phyloP scores from a whole-genome alignment of 331 rosid species.

The Acacia pycnantha region DNA sequence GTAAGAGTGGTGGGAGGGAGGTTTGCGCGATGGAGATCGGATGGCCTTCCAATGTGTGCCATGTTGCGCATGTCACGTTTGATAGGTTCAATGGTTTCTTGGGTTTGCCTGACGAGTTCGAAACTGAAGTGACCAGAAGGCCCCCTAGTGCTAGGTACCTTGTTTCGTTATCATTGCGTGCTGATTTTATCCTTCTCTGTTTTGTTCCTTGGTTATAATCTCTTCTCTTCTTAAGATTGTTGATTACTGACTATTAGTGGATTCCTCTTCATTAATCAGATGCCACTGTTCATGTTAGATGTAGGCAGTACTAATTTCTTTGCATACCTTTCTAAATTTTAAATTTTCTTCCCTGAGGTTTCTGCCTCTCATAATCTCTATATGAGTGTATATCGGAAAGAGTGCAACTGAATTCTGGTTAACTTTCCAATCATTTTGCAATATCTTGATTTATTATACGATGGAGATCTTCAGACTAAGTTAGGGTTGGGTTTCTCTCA shows the following conservation, averaged over 20 bases:
- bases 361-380: too few relatives aligned
- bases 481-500: too few relatives aligned
- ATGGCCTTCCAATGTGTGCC: constrained; percentile 77
- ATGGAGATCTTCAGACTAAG: background rate
- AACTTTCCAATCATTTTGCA: too few relatives aligned
- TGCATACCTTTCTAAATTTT: background rate
- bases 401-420: too few relatives aligned
- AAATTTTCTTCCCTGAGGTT: too few relatives aligned
- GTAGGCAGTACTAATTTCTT: background rate
- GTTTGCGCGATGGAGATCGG: constrained; percentile 69
- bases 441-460: too few relatives aligned
- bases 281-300: background rate
- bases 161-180: background rate
- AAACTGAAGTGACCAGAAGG: constrained; percentile 77
- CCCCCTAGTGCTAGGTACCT: constrained; percentile 92
- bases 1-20: constrained; percentile 48
- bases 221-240: background rate
- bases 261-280: background rate
- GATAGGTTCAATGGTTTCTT: constrained; percentile 92
- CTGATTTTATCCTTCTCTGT: background rate
- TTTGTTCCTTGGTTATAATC: background rate
- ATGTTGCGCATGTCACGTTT: constrained; percentile 92
- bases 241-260: background rate
- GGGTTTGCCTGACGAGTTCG: constrained; percentile 90
- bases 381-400: too few relatives aligned